Conservation (phyloP, 2,329 filamentous ascomycete genomes). For the Monilinia aucupariae region DNA sequence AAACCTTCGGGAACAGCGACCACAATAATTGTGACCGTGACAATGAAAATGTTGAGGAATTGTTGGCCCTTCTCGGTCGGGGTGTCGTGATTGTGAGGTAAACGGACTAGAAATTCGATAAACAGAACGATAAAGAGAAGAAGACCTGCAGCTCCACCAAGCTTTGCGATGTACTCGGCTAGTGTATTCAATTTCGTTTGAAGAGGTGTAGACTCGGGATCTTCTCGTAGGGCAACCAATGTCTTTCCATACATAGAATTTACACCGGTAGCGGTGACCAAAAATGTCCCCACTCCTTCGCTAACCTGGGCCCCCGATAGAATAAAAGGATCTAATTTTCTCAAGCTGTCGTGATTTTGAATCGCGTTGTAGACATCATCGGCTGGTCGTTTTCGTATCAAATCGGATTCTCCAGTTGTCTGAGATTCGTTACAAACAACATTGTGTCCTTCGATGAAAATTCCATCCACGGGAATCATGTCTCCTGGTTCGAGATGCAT, state of each 20-base stretch:
- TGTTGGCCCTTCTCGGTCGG: constrained; percentile 54
- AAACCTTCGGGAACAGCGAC: constrained; percentile 65
- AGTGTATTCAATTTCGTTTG: constrained; percentile 73
- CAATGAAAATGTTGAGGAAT: constrained; percentile 58
- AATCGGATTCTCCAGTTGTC: constrained; percentile 69
- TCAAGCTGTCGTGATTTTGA: constrained; percentile 52
- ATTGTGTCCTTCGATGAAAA: constrained; percentile 61
- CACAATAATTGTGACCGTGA: constrained; percentile 61
- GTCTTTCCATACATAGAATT: constrained; percentile 73
- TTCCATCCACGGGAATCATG: constrained; percentile 66
- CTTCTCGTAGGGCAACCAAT: constrained; percentile 71
- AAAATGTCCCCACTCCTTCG: constrained; percentile 68
- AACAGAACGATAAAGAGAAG: constrained; percentile 74
- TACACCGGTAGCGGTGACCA: constrained; percentile 69
- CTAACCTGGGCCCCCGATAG: constrained; percentile 73
- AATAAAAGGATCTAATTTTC: constrained; percentile 73
- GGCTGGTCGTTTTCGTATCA: constrained; percentile 61
- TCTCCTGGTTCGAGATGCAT: constrained; percentile 69
- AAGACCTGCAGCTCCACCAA: constrained; percentile 65
- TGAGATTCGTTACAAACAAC: constrained; percentile 70
- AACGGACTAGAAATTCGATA: constrained; percentile 66
- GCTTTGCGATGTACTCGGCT: constrained; percentile 74
- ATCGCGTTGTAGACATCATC: constrained; percentile 61
- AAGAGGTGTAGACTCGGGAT: constrained; percentile 70
- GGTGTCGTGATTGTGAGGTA: constrained; percentile 45